Evolutionary conservation across 257 asterid genomes (phyloP).

Genomic region (Knoxia roxburghii): DNA sequence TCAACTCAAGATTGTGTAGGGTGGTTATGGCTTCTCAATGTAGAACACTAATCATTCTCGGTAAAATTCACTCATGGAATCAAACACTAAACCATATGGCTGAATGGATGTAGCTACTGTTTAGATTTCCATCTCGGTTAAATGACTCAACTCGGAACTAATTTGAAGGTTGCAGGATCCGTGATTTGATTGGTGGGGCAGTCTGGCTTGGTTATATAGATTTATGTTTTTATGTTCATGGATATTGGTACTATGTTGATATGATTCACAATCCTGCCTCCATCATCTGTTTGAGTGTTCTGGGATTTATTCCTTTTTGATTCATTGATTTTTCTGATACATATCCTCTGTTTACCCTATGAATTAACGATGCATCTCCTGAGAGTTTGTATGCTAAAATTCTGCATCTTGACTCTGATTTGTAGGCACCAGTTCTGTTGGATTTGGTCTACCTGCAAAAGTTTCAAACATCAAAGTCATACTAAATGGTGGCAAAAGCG

Average conservation of each 20-base stretch:
- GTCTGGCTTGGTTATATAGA: not conserved
- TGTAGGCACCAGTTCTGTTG: constrained; percentile 59
- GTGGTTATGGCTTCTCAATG: not conserved
- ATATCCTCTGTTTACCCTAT: not conserved
- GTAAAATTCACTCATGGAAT: not conserved
- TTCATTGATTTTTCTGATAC: too few species aligned
- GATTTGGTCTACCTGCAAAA: constrained; percentile 74
- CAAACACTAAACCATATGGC: not conserved
- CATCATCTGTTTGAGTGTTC: too few species aligned
- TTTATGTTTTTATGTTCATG: not conserved
- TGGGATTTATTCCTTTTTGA: not conserved
- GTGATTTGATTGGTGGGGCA: not conserved
- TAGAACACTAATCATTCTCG: not conserved
- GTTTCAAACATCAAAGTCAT: constrained; percentile 60
- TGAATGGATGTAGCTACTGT: not conserved
- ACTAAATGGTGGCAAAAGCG: constrained; percentile 84
- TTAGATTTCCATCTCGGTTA: not conserved
- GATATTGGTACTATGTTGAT: not conserved
- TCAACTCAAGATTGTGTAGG: not conserved
- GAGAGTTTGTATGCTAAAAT: not conserved
- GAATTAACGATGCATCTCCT: not conserved
- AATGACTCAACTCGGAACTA: too few species aligned
- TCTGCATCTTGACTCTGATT: constrained; percentile 3
- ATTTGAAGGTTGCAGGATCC: too few species aligned
- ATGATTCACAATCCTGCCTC: not conserved